These are phyloP conservation scores for Calophaca sinica DNA, from an alignment of 306 rosid genomes.

Conservation along the genomic window DNA sequence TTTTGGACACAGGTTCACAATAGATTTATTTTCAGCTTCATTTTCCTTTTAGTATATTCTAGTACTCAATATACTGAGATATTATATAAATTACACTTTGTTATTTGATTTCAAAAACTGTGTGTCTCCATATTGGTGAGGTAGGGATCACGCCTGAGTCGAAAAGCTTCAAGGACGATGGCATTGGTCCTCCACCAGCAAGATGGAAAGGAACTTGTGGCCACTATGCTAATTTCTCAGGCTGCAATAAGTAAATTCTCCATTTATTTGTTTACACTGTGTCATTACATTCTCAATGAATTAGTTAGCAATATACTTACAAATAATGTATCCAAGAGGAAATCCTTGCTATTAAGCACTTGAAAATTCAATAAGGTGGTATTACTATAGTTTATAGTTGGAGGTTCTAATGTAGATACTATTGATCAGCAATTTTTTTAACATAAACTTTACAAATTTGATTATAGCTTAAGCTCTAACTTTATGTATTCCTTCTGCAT, in stretches of 20 bases:
- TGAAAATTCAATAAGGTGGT: too few species aligned
- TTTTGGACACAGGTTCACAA: constrained; percentile 78
- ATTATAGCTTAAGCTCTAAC: constrained; percentile 36
- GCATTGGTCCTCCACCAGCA: constrained; percentile 77
- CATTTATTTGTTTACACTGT: constrained; percentile 24
- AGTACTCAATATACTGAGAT: neutral
- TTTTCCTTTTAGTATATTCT: neutral
- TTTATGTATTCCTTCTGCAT: constrained; percentile 30
- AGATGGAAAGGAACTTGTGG: constrained; percentile 90
- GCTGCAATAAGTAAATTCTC: constrained; percentile 82
- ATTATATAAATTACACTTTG: constrained; percentile 6
- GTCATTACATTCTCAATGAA: constrained; percentile 7
- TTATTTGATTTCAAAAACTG: neutral
- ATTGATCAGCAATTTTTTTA: neutral
- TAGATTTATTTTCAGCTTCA: neutral
- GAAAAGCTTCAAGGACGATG: constrained; percentile 79
- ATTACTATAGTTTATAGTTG: too few species aligned
- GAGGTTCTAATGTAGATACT: neutral
- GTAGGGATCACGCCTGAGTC: constrained; percentile 84
- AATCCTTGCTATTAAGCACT: too few species aligned
- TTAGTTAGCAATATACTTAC: neutral
- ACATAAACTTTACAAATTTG: neutral
- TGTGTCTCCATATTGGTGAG: constrained; percentile 14
- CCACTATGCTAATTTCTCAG: constrained; percentile 79
- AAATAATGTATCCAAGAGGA: too few species aligned